phyloP scores from a whole-genome alignment of 768 basidiomycete genomes.

The Hydnomerulius pinastri region DNA sequence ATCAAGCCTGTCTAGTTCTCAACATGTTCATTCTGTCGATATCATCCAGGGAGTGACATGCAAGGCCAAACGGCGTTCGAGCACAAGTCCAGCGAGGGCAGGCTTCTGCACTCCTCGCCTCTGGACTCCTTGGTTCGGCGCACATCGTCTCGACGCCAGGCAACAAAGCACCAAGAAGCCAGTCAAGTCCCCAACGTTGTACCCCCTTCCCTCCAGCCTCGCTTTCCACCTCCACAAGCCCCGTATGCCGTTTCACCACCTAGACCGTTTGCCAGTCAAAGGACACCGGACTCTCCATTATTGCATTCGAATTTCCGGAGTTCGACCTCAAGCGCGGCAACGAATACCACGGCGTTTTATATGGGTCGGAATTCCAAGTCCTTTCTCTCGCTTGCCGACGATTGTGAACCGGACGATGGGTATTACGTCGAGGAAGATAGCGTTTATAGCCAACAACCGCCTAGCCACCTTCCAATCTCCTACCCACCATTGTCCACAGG shows the following conservation, averaged over 20 bases:
- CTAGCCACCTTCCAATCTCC: not conserved
- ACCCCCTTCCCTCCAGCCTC: conserved; percentile 15
- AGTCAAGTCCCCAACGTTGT: not conserved
- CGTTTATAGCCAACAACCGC: conserved; percentile 33
- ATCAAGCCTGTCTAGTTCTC: not conserved
- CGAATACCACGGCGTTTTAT: conserved; percentile 16
- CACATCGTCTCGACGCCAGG: conserved; percentile 47
- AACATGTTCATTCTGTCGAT: conserved; percentile 10
- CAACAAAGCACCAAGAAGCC: conserved; percentile 5
- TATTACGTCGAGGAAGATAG: conserved; percentile 43
- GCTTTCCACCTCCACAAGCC: conserved; percentile 1
- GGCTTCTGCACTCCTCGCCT: conserved; percentile 50
- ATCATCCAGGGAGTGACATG: conserved; percentile 19
- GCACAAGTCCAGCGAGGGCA: conserved; percentile 24
- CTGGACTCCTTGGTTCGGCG: conserved; percentile 57
- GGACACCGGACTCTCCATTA: conserved; percentile 45
- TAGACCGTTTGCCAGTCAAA: conserved; percentile 7
- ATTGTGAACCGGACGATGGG: conserved; percentile 33
- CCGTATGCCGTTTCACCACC: conserved; percentile 7
- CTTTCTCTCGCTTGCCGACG: conserved; percentile 31
- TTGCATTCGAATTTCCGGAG: conserved; percentile 49
- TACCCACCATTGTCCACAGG: conserved; percentile 1
- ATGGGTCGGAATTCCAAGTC: conserved; percentile 22
- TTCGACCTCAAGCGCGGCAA: conserved; percentile 40
- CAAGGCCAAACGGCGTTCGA: conserved; percentile 17